A percentile compares a stretch with the other conserved stretches of the same genome.
Conservation (phyloP, 495 filamentous ascomycete species). For the Trichoderma virens region DNA sequence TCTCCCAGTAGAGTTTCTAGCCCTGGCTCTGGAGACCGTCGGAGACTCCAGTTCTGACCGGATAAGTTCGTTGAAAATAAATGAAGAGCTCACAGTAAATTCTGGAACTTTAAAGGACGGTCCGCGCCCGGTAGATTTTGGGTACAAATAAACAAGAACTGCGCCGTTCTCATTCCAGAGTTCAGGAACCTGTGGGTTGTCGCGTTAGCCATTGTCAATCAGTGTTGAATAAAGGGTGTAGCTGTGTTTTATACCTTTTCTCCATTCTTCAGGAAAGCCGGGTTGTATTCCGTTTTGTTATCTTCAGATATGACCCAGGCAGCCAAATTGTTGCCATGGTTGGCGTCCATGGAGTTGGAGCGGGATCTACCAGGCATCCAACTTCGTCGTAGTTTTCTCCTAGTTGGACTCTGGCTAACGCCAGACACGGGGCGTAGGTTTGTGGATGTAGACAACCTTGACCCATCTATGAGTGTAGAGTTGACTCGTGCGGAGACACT, state of each 20-base stretch:
- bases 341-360: slow-evolving; percentile 28
- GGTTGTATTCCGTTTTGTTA: slow-evolving; percentile 55
- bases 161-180: slow-evolving; percentile 82
- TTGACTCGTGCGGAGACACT: not conserved
- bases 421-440: not conserved
- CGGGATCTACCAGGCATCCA: slow-evolving; percentile 39
- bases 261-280: slow-evolving; percentile 46
- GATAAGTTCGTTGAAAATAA: slow-evolving; percentile 59
- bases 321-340: slow-evolving; percentile 21
- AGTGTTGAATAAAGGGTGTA: not conserved
- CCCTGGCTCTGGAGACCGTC: slow-evolving; percentile 32
- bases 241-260: slow-evolving; percentile 43
- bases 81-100: slow-evolving; percentile 61
- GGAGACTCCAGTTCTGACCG: slow-evolving; percentile 47
- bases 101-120: slow-evolving; percentile 76
- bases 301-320: slow-evolving; percentile 59
- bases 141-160: slow-evolving; percentile 76
- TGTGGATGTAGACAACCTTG: not conserved
- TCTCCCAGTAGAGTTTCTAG: slow-evolving; percentile 33
- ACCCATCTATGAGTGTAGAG: not conserved
- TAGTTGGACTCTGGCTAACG: slow-evolving; percentile 14
- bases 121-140: slow-evolving; percentile 53
- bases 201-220: not conserved
- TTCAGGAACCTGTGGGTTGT: slow-evolving; percentile 57
- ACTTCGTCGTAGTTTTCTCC: slow-evolving; percentile 29